phyloP scores from a whole-genome alignment of 1,284 basidiomycete genomes.

The Calocybe gambosa region DNA sequence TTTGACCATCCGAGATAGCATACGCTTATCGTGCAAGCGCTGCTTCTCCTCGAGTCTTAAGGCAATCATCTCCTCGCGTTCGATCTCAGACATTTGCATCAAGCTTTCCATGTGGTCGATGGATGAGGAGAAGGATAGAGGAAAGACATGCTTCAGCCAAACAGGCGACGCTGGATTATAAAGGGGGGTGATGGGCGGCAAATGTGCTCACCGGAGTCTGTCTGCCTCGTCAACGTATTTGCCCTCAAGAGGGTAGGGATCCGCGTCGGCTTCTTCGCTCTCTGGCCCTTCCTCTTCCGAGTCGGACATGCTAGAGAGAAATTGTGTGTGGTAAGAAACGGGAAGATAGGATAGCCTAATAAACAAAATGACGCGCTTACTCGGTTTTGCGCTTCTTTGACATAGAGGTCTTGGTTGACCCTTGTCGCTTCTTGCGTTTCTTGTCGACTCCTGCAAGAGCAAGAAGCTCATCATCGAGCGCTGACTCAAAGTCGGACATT shows the following conservation, averaged over 20 bases:
- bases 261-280: constrained; percentile 53
- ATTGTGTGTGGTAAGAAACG: constrained; percentile 3
- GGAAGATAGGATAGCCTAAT: constrained; percentile 9
- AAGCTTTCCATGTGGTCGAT: constrained; percentile 45
- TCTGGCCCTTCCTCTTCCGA: constrained; percentile 50
- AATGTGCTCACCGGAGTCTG: constrained; percentile 60
- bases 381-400: constrained; percentile 38
- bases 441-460: constrained; percentile 39
- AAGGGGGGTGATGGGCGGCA: constrained; percentile 15
- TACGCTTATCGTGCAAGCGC: constrained; percentile 65
- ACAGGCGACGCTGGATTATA: constrained; percentile 23
- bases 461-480: constrained; percentile 43
- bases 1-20: constrained; percentile 72
- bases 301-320: constrained; percentile 33
- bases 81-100: constrained; percentile 76
- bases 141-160: constrained; percentile 18
- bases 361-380: constrained; percentile 24
- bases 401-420: constrained; percentile 24
- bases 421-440: constrained; percentile 32
- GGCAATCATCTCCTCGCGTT: constrained; percentile 82
- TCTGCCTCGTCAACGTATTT: constrained; percentile 85
- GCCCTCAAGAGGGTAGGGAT: constrained; percentile 86
- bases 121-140: constrained; percentile 17
- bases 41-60: constrained; percentile 79
- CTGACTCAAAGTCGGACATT: constrained; percentile 65